phyloP scores from a whole-genome alignment of 495 filamentous ascomycete genomes.

The Penicillium arizonense region DNA sequence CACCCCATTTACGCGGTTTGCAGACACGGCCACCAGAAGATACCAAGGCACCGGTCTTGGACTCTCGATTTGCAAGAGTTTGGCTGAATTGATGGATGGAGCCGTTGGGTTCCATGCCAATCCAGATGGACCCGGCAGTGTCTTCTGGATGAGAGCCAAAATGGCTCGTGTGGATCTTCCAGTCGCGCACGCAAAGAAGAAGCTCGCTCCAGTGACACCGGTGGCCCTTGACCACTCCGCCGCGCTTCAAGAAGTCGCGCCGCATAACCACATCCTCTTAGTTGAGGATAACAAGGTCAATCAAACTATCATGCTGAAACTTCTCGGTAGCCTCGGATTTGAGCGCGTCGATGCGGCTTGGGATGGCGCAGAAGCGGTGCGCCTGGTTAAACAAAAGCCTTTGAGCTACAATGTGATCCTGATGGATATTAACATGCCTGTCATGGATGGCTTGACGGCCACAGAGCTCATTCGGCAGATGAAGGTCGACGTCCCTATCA shows the following conservation, averaged over 20 bases:
- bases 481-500: conserved; percentile 51
- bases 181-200: neutral
- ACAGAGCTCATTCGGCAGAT: conserved; percentile 60
- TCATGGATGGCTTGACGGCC: conserved; percentile 66
- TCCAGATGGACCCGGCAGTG: conserved; percentile 48
- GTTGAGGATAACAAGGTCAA: conserved; percentile 65
- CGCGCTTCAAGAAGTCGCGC: conserved; percentile 30
- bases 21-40: conserved; percentile 68
- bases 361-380: conserved; percentile 58
- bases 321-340: conserved; percentile 55
- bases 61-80: conserved; percentile 75
- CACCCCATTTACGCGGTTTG: conserved; percentile 83
- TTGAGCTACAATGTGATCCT: conserved; percentile 54
- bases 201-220: neutral
- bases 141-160: conserved; percentile 59
- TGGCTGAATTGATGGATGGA: conserved; percentile 83
- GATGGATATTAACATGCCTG: conserved; percentile 71
- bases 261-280: conserved; percentile 50
- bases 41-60: conserved; percentile 84
- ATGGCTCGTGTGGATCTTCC: conserved; percentile 40
- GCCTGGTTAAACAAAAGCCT: conserved; percentile 48
- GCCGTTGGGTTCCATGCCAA: conserved; percentile 61
- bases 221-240: conserved; percentile 11
- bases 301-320: conserved; percentile 60
- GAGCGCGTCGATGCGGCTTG: conserved; percentile 49